Evolutionary conservation across 2,329 filamentous ascomycete genomes (phyloP), one percentile per base, ranked within the genome.

Genomic region (Xylaria hypoxylon): DNA sequence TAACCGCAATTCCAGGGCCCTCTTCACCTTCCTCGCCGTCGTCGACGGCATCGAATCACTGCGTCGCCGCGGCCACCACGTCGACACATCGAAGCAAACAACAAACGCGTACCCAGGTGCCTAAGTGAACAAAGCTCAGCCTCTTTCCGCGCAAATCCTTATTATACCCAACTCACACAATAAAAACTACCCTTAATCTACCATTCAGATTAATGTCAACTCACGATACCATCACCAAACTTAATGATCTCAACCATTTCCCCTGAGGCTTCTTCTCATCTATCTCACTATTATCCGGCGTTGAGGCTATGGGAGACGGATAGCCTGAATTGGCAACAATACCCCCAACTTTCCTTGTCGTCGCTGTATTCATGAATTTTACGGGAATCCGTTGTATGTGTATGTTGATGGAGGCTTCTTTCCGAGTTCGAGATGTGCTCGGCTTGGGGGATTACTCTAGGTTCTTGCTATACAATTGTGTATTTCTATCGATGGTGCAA

Each of bases 1-100:
- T 59, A n/a, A 40, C 28, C 22, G 13, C 8, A 38, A 15, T 24
- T 24, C 13, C n/a, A 79, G 85, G 85, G 80, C 78, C 51, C 77
- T 85, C 63, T 86, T 86, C 72, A 80, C 79, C 6, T 81, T 79
- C 53, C 77, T 87, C 6, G 77, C 82, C 35, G 79, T 81, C 42
- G 74, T 87, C 60, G 85, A 86, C 67, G 79, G 77, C 3, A 71
- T 86, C 44, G 79, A 81, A 62, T 78, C 79, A 38, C 75, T 83
- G 72, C 79, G 81, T 48, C 80, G 79, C 56, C 80, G 82, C 50
- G 79, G 79, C 42, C 77, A 79, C 71, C 72, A 72, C 53, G 70
- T 71, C 19, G 68, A 70, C 50, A 62, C 67, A 5, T 48, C 62
- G 5, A 52, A 68, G 53, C 70, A n/a, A n/a, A n/a, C 69, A 47